These are phyloP conservation scores for Talaromyces sp. DNA, from an alignment of 2,329 filamentous ascomycete genomes.

Conservation along the genomic window DNA sequence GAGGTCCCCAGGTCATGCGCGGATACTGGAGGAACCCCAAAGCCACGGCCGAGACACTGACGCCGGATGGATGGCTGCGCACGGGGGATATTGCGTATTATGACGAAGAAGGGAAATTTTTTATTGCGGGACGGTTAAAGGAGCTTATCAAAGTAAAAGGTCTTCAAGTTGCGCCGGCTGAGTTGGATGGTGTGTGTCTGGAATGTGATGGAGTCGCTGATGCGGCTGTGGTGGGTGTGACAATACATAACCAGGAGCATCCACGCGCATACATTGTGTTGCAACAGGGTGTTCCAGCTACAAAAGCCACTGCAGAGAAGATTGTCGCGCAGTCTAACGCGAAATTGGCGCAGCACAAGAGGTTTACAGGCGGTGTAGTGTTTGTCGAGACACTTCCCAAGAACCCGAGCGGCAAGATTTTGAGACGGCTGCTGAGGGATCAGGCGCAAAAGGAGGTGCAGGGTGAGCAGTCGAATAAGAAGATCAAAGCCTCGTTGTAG, in stretches of 20 bases:
- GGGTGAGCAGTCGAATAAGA: background rate
- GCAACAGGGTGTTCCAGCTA: conserved; percentile 22
- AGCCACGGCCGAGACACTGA: conserved; percentile 61
- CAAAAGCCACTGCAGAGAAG: conserved; percentile 45
- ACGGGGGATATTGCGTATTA: conserved; percentile 69
- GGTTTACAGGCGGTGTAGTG: conserved; percentile 47
- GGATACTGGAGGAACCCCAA: conserved; percentile 70
- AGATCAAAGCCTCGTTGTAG: conserved; percentile 3
- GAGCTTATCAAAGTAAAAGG: conserved; percentile 61
- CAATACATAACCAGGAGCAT: conserved; percentile 54
- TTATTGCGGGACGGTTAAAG: conserved; percentile 73
- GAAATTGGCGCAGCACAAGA: conserved; percentile 54
- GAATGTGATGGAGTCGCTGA: conserved; percentile 56
- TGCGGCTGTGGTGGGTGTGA: conserved; percentile 63
- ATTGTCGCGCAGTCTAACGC: conserved; percentile 56
- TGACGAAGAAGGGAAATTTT: conserved; percentile 56
- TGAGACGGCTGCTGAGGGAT: conserved; percentile 51
- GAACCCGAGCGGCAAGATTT: conserved; percentile 54
- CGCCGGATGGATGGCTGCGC: conserved; percentile 62
- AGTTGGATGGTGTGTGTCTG: conserved; percentile 54
- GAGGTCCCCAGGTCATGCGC: conserved; percentile 66
- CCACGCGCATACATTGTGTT: conserved; percentile 65
- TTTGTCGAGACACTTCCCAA: conserved; percentile 56
- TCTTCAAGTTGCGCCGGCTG: conserved; percentile 57
- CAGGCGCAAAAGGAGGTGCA: conserved; percentile 37